Evolutionary conservation across 2,329 filamentous ascomycete species (phyloP), one percentile per base, ranked within the genome.

Genomic region (Chaetomiaceae sp.): DNA sequence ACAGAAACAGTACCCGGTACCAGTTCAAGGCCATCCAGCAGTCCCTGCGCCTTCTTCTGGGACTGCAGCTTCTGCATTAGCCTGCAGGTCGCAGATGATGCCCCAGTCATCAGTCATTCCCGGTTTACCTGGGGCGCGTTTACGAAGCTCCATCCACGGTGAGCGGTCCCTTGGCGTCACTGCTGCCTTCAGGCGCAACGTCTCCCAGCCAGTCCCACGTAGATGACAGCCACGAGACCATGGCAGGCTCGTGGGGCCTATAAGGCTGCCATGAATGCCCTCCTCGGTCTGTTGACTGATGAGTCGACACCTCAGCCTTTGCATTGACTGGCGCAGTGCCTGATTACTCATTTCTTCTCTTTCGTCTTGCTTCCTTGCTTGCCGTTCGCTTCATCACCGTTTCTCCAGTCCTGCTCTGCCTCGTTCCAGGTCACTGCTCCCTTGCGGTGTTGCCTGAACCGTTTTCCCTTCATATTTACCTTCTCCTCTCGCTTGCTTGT

Each of bases 201-300:
- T 30, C 51, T 49, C 34, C 33, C 45, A 48, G 55, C 56, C 55
- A 60, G 53, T 63, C 59, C 58, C 30, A 62, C 60, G 56, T 63
- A 59, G 55, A 60, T 61, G 58, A 61, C 60, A 56, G 30, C 57
- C 50, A 44, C 27, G 47, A 51, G 45, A 43, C 40, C 51, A 54
- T 56, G 50, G 43, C 65, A 65, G 71, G 70, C 67, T 70, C 59
- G 60, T 68, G 66, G 48, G 65, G 61, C 55, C 65, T 79, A 79
- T 79, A 79, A 79, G 76, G 75, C 72, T 75, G 63, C 71, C 55
- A 44, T 40, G 70, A n/a, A 77, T 76, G 67, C 65, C 73, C 72
- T 71, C 65, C 60, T 60, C 59, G 62, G 55, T 51, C 46, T 53
- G 54, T 54, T 48, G 45, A 51, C 46, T 50, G 50, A 56, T 60